Conservation (phyloP, 192 early-diverging fungal species). For the Coemansia sp. region DNA sequence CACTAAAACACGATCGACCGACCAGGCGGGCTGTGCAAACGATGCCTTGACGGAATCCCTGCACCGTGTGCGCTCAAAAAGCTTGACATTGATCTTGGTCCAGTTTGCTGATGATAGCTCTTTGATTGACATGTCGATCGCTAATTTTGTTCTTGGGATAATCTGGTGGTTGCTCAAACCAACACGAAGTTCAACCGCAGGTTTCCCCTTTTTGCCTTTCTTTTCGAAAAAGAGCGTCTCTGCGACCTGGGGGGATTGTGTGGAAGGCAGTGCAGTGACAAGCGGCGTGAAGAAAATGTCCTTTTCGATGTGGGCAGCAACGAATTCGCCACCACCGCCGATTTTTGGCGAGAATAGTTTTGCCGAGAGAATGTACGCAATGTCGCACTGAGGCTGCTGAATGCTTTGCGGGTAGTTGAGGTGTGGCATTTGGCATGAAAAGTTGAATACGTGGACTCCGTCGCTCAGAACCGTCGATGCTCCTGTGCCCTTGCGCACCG, state of each 20-base stretch:
- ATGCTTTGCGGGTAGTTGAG: conserved; percentile 52
- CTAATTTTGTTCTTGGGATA: conserved; percentile 33
- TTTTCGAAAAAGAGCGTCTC: conserved; percentile 52
- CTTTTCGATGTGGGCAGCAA: conserved; percentile 24
- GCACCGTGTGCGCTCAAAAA: conserved; percentile 48
- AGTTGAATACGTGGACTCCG: conserved; percentile 52
- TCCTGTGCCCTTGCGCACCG: conserved; percentile 35
- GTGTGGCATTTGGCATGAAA: conserved; percentile 46
- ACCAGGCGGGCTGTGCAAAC: conserved; percentile 40
- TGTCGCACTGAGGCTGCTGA: conserved; percentile 27
- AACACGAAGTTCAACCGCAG: conserved; percentile 39
- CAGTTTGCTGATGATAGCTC: conserved; percentile 42
- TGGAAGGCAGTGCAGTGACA: conserved; percentile 19
- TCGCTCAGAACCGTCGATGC: conserved; percentile 52
- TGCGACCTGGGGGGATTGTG: conserved; percentile 15
- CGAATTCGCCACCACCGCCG: conserved; percentile 19
- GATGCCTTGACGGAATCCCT: conserved; percentile 18
- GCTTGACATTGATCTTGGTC: conserved; percentile 33
- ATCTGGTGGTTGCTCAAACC: conserved; percentile 24
- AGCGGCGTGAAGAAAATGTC: conserved; percentile 43
- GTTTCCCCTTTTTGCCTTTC: conserved; percentile 47
- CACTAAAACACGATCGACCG: conserved; percentile 36
- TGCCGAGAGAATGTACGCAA: conserved; percentile 28
- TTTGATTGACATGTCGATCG: conserved; percentile 46
- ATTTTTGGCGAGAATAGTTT: conserved; percentile 31